phyloP scores from a whole-genome alignment of 1,284 basidiomycete species.

The Pseudozyma hubeiensis region DNA sequence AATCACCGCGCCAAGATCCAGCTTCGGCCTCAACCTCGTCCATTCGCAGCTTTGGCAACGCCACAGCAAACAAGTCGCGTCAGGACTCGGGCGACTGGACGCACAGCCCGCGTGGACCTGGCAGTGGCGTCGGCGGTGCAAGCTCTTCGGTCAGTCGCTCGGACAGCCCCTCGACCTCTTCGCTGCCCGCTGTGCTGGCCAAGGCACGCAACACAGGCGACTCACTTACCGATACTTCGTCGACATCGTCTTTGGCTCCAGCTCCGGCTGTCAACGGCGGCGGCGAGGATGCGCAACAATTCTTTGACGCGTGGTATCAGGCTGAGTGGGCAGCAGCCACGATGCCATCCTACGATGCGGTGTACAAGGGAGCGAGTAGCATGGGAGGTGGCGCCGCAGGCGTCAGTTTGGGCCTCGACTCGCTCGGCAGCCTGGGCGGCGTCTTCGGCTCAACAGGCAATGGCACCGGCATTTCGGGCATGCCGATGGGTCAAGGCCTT shows the following conservation, averaged over 20 bases:
- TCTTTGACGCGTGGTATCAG: conserved; percentile 55
- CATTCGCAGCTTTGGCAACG: neutral
- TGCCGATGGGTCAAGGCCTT: conserved; percentile 26
- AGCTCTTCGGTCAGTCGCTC: conserved; percentile 34
- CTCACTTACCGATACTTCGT: conserved; percentile 25
- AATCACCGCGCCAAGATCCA: conserved; percentile 15
- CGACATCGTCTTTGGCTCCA: conserved; percentile 26
- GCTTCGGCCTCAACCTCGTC: neutral
- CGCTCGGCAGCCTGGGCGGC: conserved; percentile 30
- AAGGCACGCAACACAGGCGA: conserved; percentile 10
- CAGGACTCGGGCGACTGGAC: conserved; percentile 46
- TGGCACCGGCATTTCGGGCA: neutral
- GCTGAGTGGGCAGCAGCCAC: conserved; percentile 55
- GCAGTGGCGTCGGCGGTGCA: conserved; percentile 14
- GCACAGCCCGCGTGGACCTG: conserved; percentile 14
- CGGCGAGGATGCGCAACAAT: conserved; percentile 51
- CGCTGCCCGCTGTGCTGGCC: conserved; percentile 13
- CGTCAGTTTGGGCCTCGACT: conserved; percentile 36
- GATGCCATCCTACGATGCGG: conserved; percentile 47
- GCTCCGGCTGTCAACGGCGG: conserved; percentile 26
- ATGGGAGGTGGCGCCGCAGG: conserved; percentile 37
- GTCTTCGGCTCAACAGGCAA: conserved; percentile 10
- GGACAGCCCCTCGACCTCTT: conserved; percentile 35
- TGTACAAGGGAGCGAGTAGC: conserved; percentile 34
- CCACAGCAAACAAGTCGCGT: conserved; percentile 20